Conservation (phyloP, 108 stramenopile species). For the Pseudonitzschia pungens region DNA sequence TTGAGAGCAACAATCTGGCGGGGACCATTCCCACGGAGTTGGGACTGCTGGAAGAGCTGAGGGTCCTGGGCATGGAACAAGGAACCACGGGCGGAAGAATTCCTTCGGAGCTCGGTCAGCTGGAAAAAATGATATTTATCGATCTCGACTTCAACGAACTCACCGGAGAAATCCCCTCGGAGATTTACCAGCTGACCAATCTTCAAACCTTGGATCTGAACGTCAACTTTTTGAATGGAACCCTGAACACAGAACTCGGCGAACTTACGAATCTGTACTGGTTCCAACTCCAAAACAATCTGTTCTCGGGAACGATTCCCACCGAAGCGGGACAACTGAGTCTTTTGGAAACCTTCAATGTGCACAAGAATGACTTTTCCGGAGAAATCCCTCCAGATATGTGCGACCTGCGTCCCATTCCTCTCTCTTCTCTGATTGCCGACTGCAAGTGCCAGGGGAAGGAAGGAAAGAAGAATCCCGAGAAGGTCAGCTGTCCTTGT, state of each 20-base stretch:
- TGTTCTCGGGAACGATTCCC: constrained; percentile 62
- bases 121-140: constrained; percentile 48
- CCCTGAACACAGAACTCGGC: constrained; percentile 46
- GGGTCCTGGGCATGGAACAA: constrained; percentile 47
- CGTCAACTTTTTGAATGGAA: constrained; percentile 59
- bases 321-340: constrained; percentile 46
- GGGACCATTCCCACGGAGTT: constrained; percentile 60
- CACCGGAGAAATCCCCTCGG: constrained; percentile 43
- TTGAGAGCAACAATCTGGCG: constrained; percentile 44
- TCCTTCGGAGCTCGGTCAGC: constrained; percentile 65
- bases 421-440: not conserved
- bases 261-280: constrained; percentile 48
- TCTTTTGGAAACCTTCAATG: constrained; percentile 43
- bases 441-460: not conserved
- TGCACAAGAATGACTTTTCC: constrained; percentile 35
- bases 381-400: constrained; percentile 47
- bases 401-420: constrained; percentile 21
- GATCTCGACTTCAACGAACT: constrained; percentile 54
- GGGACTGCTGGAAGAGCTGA: constrained; percentile 13
- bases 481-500: not conserved
- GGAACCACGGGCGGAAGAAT: constrained; percentile 55
- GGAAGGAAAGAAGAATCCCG: constrained; percentile 4
- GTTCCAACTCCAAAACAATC: constrained; percentile 49
- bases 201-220: constrained; percentile 61
- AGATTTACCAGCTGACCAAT: constrained; percentile 38